phyloP scores from a whole-genome alignment of 352 stramenopile genomes.

The Globisporangium recalcitrans region DNA sequence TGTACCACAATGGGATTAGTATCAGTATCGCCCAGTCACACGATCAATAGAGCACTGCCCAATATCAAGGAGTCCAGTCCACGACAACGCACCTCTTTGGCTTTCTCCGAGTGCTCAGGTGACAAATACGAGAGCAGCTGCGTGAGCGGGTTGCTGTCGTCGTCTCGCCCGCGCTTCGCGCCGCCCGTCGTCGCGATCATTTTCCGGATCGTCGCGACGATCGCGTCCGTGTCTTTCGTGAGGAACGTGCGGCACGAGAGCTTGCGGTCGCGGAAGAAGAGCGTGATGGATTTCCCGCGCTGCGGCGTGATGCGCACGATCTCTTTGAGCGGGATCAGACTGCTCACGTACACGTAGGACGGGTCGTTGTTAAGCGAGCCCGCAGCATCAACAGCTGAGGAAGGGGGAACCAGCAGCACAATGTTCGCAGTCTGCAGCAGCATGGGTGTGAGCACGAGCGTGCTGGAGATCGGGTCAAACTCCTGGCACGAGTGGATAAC shows the following conservation, averaged over 20 bases:
- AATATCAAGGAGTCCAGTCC: background rate
- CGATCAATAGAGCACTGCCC: background rate
- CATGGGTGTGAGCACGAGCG: constrained; percentile 54
- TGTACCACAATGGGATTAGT: background rate
- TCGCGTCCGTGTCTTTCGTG: constrained; percentile 63
- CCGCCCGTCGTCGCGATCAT: constrained; percentile 51
- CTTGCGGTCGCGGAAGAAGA: constrained; percentile 71
- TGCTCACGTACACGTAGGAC: constrained; percentile 55
- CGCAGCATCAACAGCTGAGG: background rate
- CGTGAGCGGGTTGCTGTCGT: constrained; percentile 25
- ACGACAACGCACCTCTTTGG: constrained; percentile 45
- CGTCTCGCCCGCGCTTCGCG: constrained; percentile 35
- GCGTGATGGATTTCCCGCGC: constrained; percentile 64
- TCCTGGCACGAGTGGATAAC: constrained; percentile 68
- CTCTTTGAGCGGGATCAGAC: constrained; percentile 60
- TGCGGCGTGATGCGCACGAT: constrained; percentile 74
- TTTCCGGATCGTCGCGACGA: constrained; percentile 51
- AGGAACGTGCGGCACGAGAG: constrained; percentile 66
- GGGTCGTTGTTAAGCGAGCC: constrained; percentile 21
- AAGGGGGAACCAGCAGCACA: constrained; percentile 34
- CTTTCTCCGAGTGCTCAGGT: constrained; percentile 63
- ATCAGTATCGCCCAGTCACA: background rate
- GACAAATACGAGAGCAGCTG: constrained; percentile 67
- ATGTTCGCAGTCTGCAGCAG: constrained; percentile 66
- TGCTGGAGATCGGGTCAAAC: constrained; percentile 49